Base-by-base conservation (phyloP, 208 protist species). In the Entamoeba nuttalli region DNA sequence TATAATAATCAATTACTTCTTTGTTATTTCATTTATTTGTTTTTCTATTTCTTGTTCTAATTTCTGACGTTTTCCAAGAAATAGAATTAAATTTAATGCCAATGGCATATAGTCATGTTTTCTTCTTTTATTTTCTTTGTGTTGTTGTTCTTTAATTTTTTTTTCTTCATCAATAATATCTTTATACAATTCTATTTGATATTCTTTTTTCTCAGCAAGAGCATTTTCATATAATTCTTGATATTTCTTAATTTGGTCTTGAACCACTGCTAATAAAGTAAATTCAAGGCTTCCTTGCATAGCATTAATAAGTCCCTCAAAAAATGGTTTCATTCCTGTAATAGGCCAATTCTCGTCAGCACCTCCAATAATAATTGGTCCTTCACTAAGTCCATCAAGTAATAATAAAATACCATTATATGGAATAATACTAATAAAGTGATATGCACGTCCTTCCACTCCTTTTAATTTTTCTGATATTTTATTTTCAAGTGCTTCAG, bases 61-160 rank as follows among this genome's bases (percentile, higher is more conserved):
- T 84, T 84, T 84, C 2, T 21, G 17, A 35, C 35, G 30, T 84
- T 84, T 84, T n/a, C 17, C 62, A 11, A 84, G 9, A 11, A 84
- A 84, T 84, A 84, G 25, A 30, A 84, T 41, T 7, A n/a, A 11
- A 84, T 84, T 25, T 21, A 84, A 84, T n/a, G 62, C 62, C 3
- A 95, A 69, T 19, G 94, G 94, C 21, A 69, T 69, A 69, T 95
- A 95, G 71, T 95, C 35, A 52, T 71, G 52, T 69, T 52, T 57
- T 71, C 94, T 57, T 25, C 94, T 95, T 55, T 41, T 95, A 30
- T 95, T 95, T 30, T 95, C 94, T 11, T 55, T 50, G 5, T 7
- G 3, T 55, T 55, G 41, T 52, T 44, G 5, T 25, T 95, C 52
- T 55, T 19, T 17, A 2, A 15, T 41, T 48, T 35, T 3, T 7